Evolutionary conservation across 2,329 filamentous ascomycete species (phyloP), one percentile per base, ranked within the genome.

Genomic region (Apiospora phragmitis): DNA sequence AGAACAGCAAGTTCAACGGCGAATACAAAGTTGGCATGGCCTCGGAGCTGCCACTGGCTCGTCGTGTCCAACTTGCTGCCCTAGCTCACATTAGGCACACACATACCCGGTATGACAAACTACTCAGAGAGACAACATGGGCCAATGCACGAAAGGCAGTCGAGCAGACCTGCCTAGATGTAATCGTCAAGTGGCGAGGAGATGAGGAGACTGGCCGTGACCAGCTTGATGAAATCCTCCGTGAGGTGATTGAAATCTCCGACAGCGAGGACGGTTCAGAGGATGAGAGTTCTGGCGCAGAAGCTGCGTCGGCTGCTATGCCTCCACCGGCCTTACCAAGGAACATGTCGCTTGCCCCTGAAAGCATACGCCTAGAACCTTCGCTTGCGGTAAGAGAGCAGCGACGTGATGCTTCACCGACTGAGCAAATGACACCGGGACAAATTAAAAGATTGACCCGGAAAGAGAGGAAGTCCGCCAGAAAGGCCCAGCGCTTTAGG

Each of bases 161-260:
- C 62, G 88, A 91, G 75, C 80, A 84, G 42, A 81, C 89, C 18
- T 92, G 90, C 73, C 82, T 92, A 65, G 90, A 91, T 74, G 83
- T 89, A 69, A 87, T 92, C 79, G 87, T 91, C 83, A 91, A 91
- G 87, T 92, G 90, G 90, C 89, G 90, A 82, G 90, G 90, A 70
- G 90, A 92, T 75, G 90, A 92, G 78, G 90, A 92, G 78, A 91
- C 87, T 24, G 90, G 90, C 35, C 87, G 90, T 67, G 90, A 92
- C 75, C 88, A 91, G 77, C 84, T 92, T 21, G 90, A 92, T 71
- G 89, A 92, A 77, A 91, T 92, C 70, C 82, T 92, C 43, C 85
- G 88, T 68, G 90, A 92, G 79, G 88, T 92, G 14, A 88, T 92
- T 69, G 87, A 91, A 75, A 90, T 92, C 62, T 89, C 88, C n/a